Percentiles rank a stretch among this genome's conserved stretches.
Evolutionary conservation across 2,329 filamentous ascomycete species (phyloP).

Genomic region (Sporothrix sp.): DNA sequence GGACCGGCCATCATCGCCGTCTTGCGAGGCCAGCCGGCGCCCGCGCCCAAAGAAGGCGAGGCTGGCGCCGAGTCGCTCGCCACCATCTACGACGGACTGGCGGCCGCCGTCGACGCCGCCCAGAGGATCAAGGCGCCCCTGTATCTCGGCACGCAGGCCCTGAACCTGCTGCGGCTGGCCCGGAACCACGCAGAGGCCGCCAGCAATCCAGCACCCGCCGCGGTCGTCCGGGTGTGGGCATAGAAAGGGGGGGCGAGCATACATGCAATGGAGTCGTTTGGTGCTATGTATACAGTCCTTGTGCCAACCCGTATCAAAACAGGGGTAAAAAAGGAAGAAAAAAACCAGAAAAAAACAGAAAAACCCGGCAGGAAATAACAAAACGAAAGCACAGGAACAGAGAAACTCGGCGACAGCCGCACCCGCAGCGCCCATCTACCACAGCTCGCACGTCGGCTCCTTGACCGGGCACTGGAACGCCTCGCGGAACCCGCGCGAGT

Average conservation of each 20-base stretch:
- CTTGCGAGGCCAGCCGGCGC: slow-evolving; percentile 22
- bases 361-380: neutral
- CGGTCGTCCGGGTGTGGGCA: slow-evolving; percentile 22
- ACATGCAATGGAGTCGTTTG: too few relatives aligned
- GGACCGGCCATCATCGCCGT: slow-evolving; percentile 32
- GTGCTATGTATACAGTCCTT: too few relatives aligned
- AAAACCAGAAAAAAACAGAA: neutral
- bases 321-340: too few relatives aligned
- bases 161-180: slow-evolving; percentile 28
- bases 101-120: slow-evolving; percentile 32
- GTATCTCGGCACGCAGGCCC: slow-evolving; percentile 32
- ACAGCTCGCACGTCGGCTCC: slow-evolving; percentile 59
- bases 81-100: slow-evolving; percentile 25
- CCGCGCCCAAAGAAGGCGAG: slow-evolving; percentile 17
- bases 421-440: slow-evolving; percentile 32
- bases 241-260: neutral
- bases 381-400: neutral
- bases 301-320: too few relatives aligned
- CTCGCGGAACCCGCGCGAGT: slow-evolving; percentile 57
- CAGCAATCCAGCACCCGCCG: slow-evolving; percentile 13
- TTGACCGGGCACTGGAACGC: slow-evolving; percentile 56
- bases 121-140: slow-evolving; percentile 33
- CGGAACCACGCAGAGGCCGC: slow-evolving; percentile 17
- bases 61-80: slow-evolving; percentile 21
- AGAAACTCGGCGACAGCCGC: too few relatives aligned